Evolutionary conservation across 73 alveolate genomes (phyloP).

Genomic region (Symbiodinium pilosum): DNA sequence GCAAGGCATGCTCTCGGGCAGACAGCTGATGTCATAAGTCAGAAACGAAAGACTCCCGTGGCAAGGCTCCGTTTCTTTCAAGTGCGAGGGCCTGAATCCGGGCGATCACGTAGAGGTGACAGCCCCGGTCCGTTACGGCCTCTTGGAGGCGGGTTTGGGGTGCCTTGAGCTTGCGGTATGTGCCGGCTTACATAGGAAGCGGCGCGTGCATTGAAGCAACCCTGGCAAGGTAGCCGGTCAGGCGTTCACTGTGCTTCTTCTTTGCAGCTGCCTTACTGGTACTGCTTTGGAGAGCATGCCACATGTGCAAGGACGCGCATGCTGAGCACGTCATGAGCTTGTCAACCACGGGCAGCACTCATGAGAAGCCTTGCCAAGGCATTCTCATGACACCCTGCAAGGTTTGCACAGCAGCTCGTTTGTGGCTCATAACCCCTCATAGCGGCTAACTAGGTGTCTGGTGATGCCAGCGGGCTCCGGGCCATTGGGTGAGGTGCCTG

Average conservation of each 20-base stretch:
- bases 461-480: too few relatives aligned
- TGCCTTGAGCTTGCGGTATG: too few relatives aligned
- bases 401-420: too few relatives aligned
- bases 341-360: not conserved
- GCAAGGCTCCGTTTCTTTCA: slow-evolving; percentile 43
- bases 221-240: not conserved
- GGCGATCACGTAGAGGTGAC: not conserved
- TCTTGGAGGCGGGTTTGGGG: slow-evolving; percentile 14
- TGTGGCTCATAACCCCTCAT: too few relatives aligned
- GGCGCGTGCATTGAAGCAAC: not conserved
- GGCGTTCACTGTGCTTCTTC: slow-evolving; percentile 8
- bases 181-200: not conserved
- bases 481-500: slow-evolving; percentile 1
- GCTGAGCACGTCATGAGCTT: not conserved
- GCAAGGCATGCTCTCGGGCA: not conserved
- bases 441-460: too few relatives aligned
- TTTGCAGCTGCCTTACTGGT: not conserved
- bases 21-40: not conserved
- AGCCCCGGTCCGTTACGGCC: slow-evolving; percentile 4
- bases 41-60: not conserved
- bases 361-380: too few relatives aligned
- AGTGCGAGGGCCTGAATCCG: slow-evolving; percentile 1
- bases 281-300: not conserved
- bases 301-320: not conserved
- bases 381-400: too few relatives aligned